Conservation (phyloP, 1,284 basidiomycete species). For the Ganoderma resinaceum region DNA sequence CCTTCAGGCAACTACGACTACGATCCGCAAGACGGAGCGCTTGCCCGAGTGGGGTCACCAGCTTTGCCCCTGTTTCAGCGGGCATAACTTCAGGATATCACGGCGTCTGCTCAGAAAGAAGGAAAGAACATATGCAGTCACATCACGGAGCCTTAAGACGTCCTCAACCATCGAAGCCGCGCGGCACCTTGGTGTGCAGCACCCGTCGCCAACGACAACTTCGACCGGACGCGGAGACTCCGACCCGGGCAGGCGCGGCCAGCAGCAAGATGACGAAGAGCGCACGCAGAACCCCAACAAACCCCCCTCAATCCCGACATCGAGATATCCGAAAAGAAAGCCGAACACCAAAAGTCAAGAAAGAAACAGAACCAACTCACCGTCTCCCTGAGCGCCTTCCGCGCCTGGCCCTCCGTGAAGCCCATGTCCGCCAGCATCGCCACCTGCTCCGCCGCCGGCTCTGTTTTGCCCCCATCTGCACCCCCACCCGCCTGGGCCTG, state of each 20-base stretch:
- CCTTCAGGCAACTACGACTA: not conserved
- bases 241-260: no score
- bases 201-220: not conserved
- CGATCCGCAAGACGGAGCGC: not conserved
- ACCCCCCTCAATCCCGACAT: not conserved
- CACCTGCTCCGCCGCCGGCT: slow-evolving; percentile 75
- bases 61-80: no score
- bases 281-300: no score
- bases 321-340: not conserved
- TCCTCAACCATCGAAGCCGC: not conserved
- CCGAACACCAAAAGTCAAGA: not conserved
- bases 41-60: not conserved
- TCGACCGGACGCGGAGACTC: not conserved
- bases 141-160: not conserved
- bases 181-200: not conserved
- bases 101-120: not conserved
- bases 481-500: slow-evolving; percentile 26
- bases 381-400: slow-evolving; percentile 90
- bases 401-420: slow-evolving; percentile 84
- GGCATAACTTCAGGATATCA: no score
- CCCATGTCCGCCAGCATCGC: slow-evolving; percentile 91
- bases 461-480: slow-evolving; percentile 44
- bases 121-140: not conserved
- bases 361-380: slow-evolving; percentile 63
- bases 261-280: not conserved